Percentiles rank a stretch among this genome's conserved stretches.
phyloP scores from a whole-genome alignment of 2,329 filamentous ascomycete species.

The Cucurbitaria berberidis region DNA sequence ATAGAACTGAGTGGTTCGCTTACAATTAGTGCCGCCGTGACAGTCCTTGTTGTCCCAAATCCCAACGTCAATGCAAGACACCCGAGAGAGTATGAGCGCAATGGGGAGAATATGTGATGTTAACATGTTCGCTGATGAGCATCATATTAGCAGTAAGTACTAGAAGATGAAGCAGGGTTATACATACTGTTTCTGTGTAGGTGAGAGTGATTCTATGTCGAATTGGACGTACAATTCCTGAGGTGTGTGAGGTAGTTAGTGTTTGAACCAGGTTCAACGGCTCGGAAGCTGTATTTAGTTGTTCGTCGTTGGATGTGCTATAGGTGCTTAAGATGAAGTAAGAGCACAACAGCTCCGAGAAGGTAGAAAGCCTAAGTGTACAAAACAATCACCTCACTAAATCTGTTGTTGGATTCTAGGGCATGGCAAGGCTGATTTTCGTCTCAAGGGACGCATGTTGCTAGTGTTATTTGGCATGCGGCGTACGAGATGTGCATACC shows the following conservation, averaged over 20 bases:
- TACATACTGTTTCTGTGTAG: not conserved
- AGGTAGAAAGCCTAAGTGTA: not conserved
- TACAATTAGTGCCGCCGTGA: not conserved
- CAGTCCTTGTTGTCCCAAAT: conserved; percentile 4
- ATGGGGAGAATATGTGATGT: not conserved
- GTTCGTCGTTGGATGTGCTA: not conserved
- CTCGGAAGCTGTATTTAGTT: not conserved
- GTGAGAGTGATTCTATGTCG: not conserved
- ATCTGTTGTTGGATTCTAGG: not conserved
- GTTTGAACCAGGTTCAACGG: not conserved
- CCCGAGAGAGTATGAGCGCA: not conserved
- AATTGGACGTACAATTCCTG: not conserved
- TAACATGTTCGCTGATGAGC: not conserved
- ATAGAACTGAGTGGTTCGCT: not conserved
- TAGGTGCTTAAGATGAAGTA: not conserved
- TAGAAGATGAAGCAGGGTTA: not conserved
- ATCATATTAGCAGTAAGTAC: not conserved
- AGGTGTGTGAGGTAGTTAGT: not conserved
- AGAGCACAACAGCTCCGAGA: not conserved
- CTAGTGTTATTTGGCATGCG: not conserved
- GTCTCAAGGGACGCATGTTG: not conserved
- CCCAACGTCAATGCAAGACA: not conserved
- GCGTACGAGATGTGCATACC: not conserved
- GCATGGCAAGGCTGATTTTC: not conserved
- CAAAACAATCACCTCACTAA: not conserved